These are phyloP conservation scores for Kluyveromyces wickerhamii DNA, from an alignment of 805 yeast species.

Conservation along the genomic window DNA sequence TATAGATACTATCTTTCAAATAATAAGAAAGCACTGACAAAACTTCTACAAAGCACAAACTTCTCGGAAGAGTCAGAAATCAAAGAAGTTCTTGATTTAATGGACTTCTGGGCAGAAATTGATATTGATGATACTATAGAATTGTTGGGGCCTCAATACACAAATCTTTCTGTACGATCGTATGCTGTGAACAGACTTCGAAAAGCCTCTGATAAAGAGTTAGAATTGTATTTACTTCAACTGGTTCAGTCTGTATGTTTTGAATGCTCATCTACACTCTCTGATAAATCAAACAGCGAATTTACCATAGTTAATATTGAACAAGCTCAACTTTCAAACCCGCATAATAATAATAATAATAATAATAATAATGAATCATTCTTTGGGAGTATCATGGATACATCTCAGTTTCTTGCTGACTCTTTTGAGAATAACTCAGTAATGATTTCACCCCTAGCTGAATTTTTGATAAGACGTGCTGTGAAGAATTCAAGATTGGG, in stretches of 20 bases:
- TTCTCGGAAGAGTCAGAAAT: slow-evolving; percentile 83
- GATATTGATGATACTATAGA: slow-evolving; percentile 84
- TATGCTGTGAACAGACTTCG: slow-evolving; percentile 82
- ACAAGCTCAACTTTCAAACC: slow-evolving; percentile 16
- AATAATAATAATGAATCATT: slow-evolving; percentile 9
- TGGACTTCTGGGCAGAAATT: slow-evolving; percentile 65
- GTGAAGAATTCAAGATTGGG: slow-evolving; percentile 60
- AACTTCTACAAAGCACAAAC: slow-evolving; percentile 78
- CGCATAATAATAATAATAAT: slow-evolving; percentile 14
- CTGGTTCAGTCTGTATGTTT: slow-evolving; percentile 86
- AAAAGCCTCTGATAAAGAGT: slow-evolving; percentile 70
- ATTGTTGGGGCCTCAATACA: slow-evolving; percentile 69
- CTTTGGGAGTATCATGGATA: slow-evolving; percentile 5
- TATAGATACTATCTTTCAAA: slow-evolving; percentile 75
- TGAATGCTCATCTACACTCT: slow-evolving; percentile 37
- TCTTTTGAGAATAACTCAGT: slow-evolving; percentile 15
- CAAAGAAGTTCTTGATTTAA: slow-evolving; percentile 64
- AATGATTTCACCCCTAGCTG: slow-evolving; percentile 54
- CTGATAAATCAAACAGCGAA: slow-evolving; percentile 28
- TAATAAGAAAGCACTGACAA: slow-evolving; percentile 61
- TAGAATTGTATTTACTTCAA: slow-evolving; percentile 77
- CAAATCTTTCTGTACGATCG: slow-evolving; percentile 63
- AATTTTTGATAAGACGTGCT: slow-evolving; percentile 68
- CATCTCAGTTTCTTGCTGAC: slow-evolving; percentile 1
- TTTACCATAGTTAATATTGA: slow-evolving; percentile 33